Percentiles rank a stretch among this genome's conserved stretches.
phyloP scores from a whole-genome alignment of 2,329 filamentous ascomycete species.

The Trichophyton rubrum region DNA sequence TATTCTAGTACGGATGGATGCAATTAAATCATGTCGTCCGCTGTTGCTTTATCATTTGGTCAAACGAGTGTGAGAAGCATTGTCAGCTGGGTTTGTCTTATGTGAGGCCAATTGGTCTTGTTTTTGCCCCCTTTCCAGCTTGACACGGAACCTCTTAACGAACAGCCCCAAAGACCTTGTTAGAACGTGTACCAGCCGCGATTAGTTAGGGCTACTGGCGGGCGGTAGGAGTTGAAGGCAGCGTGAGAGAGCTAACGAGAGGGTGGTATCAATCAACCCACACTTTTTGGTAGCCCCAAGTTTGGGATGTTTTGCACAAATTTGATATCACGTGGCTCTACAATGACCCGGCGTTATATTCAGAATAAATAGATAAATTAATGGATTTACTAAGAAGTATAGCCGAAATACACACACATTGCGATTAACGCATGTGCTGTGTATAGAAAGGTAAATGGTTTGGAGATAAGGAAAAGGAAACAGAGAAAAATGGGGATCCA shows the following conservation, averaged over 20 bases:
- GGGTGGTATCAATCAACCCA: background rate
- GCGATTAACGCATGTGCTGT: background rate
- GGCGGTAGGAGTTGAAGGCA: background rate
- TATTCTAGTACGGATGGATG: background rate
- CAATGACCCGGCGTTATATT: background rate
- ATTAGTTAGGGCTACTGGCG: background rate
- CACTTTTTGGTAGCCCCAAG: too few relatives aligned
- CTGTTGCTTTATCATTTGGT: background rate
- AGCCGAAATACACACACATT: conserved; percentile 1
- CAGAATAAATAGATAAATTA: background rate
- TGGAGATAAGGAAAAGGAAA: background rate
- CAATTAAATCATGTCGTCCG: background rate
- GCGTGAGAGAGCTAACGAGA: too few relatives aligned
- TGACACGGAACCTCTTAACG: background rate
- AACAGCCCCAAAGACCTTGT: background rate
- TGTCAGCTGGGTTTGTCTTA: background rate
- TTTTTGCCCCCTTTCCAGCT: background rate
- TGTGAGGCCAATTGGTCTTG: background rate
- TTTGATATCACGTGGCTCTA: background rate
- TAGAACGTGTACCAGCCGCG: too few relatives aligned
- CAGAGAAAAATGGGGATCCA: background rate
- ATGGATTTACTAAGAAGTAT: background rate
- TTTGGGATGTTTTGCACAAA: too few relatives aligned
- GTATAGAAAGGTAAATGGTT: background rate
- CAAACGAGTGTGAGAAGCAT: background rate